Evolutionary conservation across 805 yeast genomes (phyloP).

Genomic region (Candida peoriensis): DNA sequence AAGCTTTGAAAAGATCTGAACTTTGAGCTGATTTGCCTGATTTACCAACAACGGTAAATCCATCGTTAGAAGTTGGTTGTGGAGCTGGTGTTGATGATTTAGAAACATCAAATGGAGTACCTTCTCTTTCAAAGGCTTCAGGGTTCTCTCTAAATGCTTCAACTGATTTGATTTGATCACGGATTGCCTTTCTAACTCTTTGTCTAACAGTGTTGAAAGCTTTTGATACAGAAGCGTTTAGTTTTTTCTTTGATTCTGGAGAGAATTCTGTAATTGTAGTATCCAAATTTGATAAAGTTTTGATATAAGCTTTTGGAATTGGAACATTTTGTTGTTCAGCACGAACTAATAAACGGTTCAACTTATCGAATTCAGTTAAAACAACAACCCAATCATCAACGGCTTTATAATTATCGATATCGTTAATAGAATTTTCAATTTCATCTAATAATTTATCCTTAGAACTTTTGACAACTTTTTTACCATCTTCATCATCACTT

Average conservation of each 20-base stretch:
- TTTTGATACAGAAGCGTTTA: constrained; percentile 77
- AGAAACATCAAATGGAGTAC: too few species aligned
- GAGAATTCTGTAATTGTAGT: constrained; percentile 52
- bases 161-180: constrained; percentile 60
- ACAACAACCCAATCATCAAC: constrained; percentile 77
- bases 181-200: constrained; percentile 74
- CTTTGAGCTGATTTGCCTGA: constrained; percentile 21
- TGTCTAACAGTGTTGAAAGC: constrained; percentile 86
- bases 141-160: constrained; percentile 64
- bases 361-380: constrained; percentile 71
- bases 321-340: constrained; percentile 72
- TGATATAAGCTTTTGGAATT: constrained; percentile 68
- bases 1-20: constrained; percentile 56
- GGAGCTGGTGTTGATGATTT: constrained; percentile 24
- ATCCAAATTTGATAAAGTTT: constrained; percentile 66
- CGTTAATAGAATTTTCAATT: constrained; percentile 59
- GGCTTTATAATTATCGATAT: constrained; percentile 63
- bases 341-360: constrained; percentile 60
- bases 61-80: constrained; percentile 23
- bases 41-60: constrained; percentile 30
- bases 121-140: constrained; percentile 69
- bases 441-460: constrained; percentile 91
- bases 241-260: constrained; percentile 53
- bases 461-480: constrained; percentile 86
- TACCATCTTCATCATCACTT: constrained; percentile 62